Evolutionary conservation across 192 early-diverging fungal species (phyloP).

Genomic region (Backusella mclennaniae): DNA sequence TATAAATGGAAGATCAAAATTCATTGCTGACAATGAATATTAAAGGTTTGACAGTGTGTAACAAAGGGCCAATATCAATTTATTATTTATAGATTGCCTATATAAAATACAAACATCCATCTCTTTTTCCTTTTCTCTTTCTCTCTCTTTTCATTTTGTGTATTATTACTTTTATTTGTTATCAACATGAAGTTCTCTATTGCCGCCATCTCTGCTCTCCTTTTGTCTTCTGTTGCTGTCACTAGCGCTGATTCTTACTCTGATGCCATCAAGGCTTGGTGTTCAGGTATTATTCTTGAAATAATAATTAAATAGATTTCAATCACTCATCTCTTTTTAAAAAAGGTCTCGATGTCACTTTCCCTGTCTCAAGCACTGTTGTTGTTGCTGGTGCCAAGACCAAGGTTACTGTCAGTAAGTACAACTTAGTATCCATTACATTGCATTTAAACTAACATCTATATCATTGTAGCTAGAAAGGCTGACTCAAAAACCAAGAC

Average conservation of each 20-base stretch:
- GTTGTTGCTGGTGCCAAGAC: conserved; percentile 22
- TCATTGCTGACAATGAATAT: neutral
- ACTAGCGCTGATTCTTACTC: conserved; percentile 28
- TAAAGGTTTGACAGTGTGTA: conserved; percentile 2
- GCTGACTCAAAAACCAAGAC: conserved; percentile 17
- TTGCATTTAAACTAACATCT: neutral
- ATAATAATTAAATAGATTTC: neutral
- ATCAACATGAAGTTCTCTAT: conserved; percentile 31
- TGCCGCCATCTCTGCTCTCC: conserved; percentile 31
- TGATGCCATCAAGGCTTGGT: conserved; percentile 35
- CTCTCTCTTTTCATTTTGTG: neutral
- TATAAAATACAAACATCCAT: neutral
- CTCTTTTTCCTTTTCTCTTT: neutral
- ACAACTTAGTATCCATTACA: neutral
- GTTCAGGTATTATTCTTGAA: conserved; percentile 8
- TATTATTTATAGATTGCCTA: neutral
- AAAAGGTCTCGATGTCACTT: conserved; percentile 20
- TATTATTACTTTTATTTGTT: neutral
- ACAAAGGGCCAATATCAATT: neutral
- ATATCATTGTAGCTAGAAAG: conserved; percentile 13
- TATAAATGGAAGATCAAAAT: conserved; percentile 4
- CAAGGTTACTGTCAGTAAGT: conserved; percentile 32
- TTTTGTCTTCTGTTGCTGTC: conserved; percentile 22
- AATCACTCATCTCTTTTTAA: neutral
- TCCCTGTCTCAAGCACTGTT: conserved; percentile 4